These are phyloP conservation scores for Phytophthora sp. DNA, from an alignment of 352 stramenopile genomes.

Conservation along the genomic window DNA sequence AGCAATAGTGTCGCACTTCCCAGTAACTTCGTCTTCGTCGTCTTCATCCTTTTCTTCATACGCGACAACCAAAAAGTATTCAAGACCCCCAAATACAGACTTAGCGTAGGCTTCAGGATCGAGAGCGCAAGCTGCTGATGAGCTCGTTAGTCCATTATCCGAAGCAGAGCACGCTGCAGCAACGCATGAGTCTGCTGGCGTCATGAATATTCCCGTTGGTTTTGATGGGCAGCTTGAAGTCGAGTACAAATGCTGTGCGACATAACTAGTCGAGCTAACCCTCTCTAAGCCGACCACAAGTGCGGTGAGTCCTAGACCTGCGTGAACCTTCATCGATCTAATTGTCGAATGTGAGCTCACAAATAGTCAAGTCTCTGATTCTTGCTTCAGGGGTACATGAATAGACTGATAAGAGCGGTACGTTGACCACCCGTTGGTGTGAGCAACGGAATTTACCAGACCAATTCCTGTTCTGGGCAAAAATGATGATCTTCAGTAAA, in stretches of 20 bases:
- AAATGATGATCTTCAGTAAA: too few relatives aligned
- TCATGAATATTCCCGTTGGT: neutral
- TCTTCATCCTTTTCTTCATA: slow-evolving; percentile 1
- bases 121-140: neutral
- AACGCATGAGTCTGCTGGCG: neutral
- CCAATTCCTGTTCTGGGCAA: too few relatives aligned
- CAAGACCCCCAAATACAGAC: neutral
- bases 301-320: neutral
- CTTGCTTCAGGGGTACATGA: too few relatives aligned
- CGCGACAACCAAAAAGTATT: neutral
- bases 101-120: neutral
- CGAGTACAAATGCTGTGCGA: neutral
- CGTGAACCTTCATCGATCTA: neutral
- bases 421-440: too few relatives aligned
- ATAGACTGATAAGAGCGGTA: too few relatives aligned
- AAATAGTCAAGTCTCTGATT: too few relatives aligned
- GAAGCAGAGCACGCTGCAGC: neutral
- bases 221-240: neutral
- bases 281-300: neutral
- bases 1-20: neutral
- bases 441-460: too few relatives aligned
- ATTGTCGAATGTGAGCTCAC: too few relatives aligned
- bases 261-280: neutral
- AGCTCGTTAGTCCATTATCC: neutral
- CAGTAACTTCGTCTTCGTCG: neutral